Conservation (phyloP, 2,329 filamentous ascomycete species). For the Boeremia exigua region DNA sequence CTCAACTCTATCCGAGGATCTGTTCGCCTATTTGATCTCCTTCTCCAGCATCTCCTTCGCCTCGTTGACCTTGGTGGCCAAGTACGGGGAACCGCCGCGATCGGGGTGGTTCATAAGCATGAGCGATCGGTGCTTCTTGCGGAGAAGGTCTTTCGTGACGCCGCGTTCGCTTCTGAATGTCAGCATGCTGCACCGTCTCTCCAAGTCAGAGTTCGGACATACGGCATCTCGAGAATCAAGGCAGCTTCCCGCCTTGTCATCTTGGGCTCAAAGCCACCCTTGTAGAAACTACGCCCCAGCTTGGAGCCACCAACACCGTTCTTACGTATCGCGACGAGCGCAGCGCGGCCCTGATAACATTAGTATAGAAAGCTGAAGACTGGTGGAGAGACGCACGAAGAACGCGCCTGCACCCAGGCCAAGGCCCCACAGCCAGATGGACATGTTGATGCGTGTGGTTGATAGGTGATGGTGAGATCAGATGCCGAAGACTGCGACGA, state of each 20-base stretch:
- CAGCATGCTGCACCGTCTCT: not conserved
- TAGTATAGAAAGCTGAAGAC: not conserved
- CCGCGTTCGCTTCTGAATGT: slow-evolving; percentile 72
- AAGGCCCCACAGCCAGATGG: slow-evolving; percentile 63
- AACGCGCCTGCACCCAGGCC: slow-evolving; percentile 71
- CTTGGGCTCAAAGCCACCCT: slow-evolving; percentile 94
- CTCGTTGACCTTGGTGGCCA: slow-evolving; percentile 98
- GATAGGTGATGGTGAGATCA: not conserved
- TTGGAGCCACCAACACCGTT: slow-evolving; percentile 73
- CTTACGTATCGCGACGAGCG: slow-evolving; percentile 84
- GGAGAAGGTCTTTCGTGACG: slow-evolving; percentile 89
- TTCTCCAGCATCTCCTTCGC: slow-evolving; percentile 97
- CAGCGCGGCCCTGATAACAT: slow-evolving; percentile 77
- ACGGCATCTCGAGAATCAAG: slow-evolving; percentile 90
- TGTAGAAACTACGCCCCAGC: slow-evolving; percentile 92
- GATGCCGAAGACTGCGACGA: not conserved
- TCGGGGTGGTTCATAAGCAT: slow-evolving; percentile 99
- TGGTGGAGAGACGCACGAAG: slow-evolving; percentile 56
- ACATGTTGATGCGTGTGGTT: slow-evolving; percentile 54
- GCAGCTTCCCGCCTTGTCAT: slow-evolving; percentile 94
- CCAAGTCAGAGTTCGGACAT: slow-evolving; percentile 42
- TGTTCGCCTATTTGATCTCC: slow-evolving; percentile 40
- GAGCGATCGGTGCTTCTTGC: slow-evolving; percentile 91
- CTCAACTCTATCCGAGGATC: not conserved
- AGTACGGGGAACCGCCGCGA: slow-evolving; percentile 92